Conservation (phyloP, 2,329 filamentous ascomycete species). For the Raffaelea deltoideospora region DNA sequence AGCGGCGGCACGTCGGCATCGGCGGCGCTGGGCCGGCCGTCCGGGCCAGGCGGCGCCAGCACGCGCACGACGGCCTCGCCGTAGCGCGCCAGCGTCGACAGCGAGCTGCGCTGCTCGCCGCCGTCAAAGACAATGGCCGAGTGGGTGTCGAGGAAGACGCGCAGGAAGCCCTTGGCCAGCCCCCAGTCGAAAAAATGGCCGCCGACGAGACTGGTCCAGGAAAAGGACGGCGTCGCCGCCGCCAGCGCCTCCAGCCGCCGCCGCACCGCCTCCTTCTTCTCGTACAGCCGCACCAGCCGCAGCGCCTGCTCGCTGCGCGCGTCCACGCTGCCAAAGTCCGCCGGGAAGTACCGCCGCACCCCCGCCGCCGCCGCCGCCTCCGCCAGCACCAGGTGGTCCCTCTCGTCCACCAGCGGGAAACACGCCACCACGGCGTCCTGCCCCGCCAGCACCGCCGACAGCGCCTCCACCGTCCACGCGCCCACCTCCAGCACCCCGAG, state of each 20-base stretch:
- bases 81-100: conserved; percentile 19
- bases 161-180: conserved; percentile 19
- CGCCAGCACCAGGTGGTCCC: conserved; percentile 19
- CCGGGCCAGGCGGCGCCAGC: too few relatives aligned
- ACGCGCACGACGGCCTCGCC: conserved; percentile 19
- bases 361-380: conserved; percentile 21
- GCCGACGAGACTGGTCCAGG: conserved; percentile 22
- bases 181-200: conserved; percentile 29
- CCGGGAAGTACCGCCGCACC: conserved; percentile 22
- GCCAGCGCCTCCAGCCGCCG: conserved; percentile 15
- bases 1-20: too few relatives aligned
- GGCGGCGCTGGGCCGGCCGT: conserved; percentile 10
- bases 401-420: conserved; percentile 16
- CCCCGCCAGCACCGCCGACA: conserved; percentile 16
- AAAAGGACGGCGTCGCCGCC: conserved; percentile 12
- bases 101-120: conserved; percentile 17
- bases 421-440: conserved; percentile 22
- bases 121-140: conserved; percentile 20
- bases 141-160: conserved; percentile 16
- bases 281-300: conserved; percentile 21
- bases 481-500: conserved; percentile 15
- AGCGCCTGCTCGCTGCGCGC: conserved; percentile 17
- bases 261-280: conserved; percentile 19
- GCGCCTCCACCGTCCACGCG: conserved; percentile 15
- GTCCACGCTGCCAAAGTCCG: conserved; percentile 26